Base-by-base conservation (phyloP, 2,329 filamentous ascomycete genomes). In the Colletotrichum musicola region DNA sequence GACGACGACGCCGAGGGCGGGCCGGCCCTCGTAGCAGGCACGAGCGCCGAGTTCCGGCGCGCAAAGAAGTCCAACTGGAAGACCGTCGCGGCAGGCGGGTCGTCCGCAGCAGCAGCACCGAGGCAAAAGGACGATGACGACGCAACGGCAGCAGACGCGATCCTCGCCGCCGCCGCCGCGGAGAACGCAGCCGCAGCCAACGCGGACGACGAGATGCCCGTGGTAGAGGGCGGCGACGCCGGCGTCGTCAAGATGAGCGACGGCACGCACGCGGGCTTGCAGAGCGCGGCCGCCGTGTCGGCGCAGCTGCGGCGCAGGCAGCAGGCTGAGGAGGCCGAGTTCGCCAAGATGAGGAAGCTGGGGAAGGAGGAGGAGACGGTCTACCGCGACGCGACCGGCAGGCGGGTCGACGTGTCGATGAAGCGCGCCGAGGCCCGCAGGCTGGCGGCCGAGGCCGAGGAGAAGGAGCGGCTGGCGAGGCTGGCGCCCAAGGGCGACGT, bases 381-480 rank as follows among this genome's bases (percentile, higher is more conserved):
- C 25, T 98, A 98, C 78, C 92, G 96, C 74, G 96, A 99, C 80
- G 96, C 97, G 12, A 96, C 93, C 3, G 96, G 96, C 13, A 88
- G 95, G n/a, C 91, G 97, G 63, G 95, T 99, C 71, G 97, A 99
- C 76, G 89, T 98, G 25, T 90, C 91, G 18, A 93, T 97, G 92
- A 94, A 93, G 79, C 88, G 95, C 25, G 95, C 94, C 20, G 94
- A 98, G 79, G 92, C 93, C 58, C 88, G 93, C n/a, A 88, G 89
- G 57, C 80, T 80, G 10, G 85, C 83, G 1, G 78, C 79, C 4
- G 93, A 92, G 73, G 92, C 91, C 1, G 91, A 94, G 74, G 89
- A 90, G 58, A 90, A 91, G 74, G 91, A 92, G 77, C 82, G 84
- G 30, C 88, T 88, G 62, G 91, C 90, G 70, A 85, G 88, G 68